Evolutionary conservation across 805 yeast genomes (phyloP).

Genomic region (Hyphopichia homilentoma): DNA sequence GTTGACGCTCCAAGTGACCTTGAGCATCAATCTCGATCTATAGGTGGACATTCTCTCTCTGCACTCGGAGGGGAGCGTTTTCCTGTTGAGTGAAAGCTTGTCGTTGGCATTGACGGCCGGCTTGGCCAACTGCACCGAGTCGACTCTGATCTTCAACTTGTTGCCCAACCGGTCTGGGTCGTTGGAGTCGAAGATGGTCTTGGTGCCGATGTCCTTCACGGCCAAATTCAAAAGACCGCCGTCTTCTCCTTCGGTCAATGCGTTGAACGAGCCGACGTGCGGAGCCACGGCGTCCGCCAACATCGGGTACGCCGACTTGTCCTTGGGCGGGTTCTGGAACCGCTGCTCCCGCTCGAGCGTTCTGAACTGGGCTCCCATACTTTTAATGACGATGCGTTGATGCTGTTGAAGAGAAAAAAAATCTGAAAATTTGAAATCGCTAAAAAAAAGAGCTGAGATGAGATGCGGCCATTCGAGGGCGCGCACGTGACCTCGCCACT

Average conservation of each 20-base stretch:
- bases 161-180: constrained; percentile 75
- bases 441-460: constrained; percentile 6
- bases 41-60: constrained; percentile 88
- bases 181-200: constrained; percentile 78
- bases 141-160: constrained; percentile 80
- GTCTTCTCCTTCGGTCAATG: constrained; percentile 81
- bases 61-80: constrained; percentile 73
- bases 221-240: constrained; percentile 85
- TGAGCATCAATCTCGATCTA: constrained; percentile 71
- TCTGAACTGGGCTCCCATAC: constrained; percentile 56
- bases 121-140: constrained; percentile 79
- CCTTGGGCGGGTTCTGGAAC: constrained; percentile 87
- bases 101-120: constrained; percentile 74
- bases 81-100: constrained; percentile 71
- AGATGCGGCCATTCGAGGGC: constrained; percentile 3
- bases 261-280: constrained; percentile 94
- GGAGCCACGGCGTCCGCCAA: constrained; percentile 89
- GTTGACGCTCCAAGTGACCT: constrained; percentile 82
- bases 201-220: constrained; percentile 83
- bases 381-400: not conserved
- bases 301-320: constrained; percentile 75
- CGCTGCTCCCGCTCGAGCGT: constrained; percentile 87
- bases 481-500: no score
- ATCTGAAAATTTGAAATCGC: constrained; percentile 7
- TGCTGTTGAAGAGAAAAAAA: constrained; percentile 1